phyloP scores from a whole-genome alignment of 768 basidiomycete genomes.

The Filobasidium floriforme region DNA sequence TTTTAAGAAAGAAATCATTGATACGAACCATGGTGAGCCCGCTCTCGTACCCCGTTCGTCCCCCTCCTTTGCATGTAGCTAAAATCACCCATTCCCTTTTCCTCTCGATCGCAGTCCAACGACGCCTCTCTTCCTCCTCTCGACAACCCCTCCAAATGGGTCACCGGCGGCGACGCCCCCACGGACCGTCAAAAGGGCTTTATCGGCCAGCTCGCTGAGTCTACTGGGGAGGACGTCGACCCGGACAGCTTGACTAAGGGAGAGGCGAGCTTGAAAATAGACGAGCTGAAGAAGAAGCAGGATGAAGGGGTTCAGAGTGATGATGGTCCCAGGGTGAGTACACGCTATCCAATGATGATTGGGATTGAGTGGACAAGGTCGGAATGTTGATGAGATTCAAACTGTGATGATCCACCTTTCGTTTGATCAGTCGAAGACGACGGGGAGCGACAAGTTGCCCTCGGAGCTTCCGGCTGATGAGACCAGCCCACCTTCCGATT shows the following conservation, averaged over 20 bases:
- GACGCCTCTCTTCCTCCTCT: constrained; percentile 31
- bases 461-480: constrained; percentile 9
- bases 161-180: constrained; percentile 34
- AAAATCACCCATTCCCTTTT: background rate
- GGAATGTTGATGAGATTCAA: too few relatives aligned
- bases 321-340: constrained; percentile 2
- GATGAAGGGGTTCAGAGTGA: background rate
- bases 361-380: background rate
- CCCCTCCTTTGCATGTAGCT: too few relatives aligned
- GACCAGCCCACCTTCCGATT: constrained; percentile 6
- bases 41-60: too few relatives aligned
- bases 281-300: constrained; percentile 33
- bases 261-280: constrained; percentile 42
- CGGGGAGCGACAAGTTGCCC: constrained; percentile 2
- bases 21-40: too few relatives aligned
- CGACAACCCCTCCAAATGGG: constrained; percentile 39
- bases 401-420: too few relatives aligned
- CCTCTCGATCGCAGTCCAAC: constrained; percentile 16
- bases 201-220: constrained; percentile 32
- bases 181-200: constrained; percentile 38
- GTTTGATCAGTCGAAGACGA: background rate
- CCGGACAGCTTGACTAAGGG: constrained; percentile 34
- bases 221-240: constrained; percentile 27
- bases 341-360: background rate
- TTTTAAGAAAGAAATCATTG: too few relatives aligned